Conservation (phyloP, 768 basidiomycete species). For the Pleurotus sapidus region DNA sequence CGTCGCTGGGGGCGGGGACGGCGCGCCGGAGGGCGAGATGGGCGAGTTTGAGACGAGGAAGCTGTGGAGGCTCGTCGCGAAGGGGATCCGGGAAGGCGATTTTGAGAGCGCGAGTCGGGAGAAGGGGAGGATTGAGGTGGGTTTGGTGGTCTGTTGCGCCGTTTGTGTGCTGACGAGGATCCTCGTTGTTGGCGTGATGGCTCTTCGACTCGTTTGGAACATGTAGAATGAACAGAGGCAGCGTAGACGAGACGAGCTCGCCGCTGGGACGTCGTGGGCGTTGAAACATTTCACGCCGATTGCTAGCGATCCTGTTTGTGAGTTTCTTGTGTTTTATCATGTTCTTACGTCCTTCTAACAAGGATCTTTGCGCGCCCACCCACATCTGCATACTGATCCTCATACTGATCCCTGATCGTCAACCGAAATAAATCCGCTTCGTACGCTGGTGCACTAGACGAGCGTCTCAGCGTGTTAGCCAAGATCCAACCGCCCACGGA, state of each 20-base stretch:
- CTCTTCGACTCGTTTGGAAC: not conserved
- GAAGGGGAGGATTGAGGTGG: conserved; percentile 89
- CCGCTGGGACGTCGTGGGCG: conserved; percentile 70
- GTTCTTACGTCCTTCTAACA: no score
- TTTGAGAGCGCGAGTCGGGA: conserved; percentile 89
- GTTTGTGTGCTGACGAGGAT: not conserved
- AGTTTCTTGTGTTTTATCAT: conserved; percentile 22
- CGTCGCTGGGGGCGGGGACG: conserved; percentile 22
- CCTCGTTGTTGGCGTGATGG: not conserved
- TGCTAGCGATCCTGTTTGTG: conserved; percentile 71
- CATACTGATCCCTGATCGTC: not conserved
- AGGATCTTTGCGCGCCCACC: no score
- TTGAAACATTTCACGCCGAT: conserved; percentile 75
- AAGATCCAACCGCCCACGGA: conserved; percentile 69
- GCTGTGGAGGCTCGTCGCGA: conserved; percentile 84
- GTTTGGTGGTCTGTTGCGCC: conserved; percentile 10
- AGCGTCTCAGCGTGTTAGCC: conserved; percentile 58
- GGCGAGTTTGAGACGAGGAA: conserved; percentile 85
- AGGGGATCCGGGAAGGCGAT: conserved; percentile 88
- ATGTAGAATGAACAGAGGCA: conserved; percentile 89
- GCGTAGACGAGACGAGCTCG: conserved; percentile 75
- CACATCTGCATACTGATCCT: not conserved
- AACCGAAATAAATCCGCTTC: no score
- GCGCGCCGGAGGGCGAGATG: conserved; percentile 35
- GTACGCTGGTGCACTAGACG: conserved; percentile 40